These are phyloP conservation scores for Dictyostelium discoideum DNA, from an alignment of 78 protist genomes.

Conservation along the genomic window dicty_2.7 NC_007089.4:2095501-2096000, in stretches of 20 bases:
- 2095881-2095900: conserved; percentile 77
- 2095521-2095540: conserved; percentile 45
- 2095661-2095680: conserved; percentile 45
- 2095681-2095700: conserved; percentile 66
- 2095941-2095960: background rate
- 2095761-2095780: conserved; percentile 77
- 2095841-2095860: conserved; percentile 30
- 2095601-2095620: background rate
- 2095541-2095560: conserved; percentile 26
- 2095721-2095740: conserved; percentile 50
- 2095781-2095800: conserved; percentile 78
- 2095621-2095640: background rate
- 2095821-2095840: conserved; percentile 45
- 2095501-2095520: conserved; percentile 66
- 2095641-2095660: conserved; percentile 30
- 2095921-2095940: background rate
- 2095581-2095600: conserved; percentile 54
- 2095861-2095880: conserved; percentile 78
- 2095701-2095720: conserved; percentile 34
- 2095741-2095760: conserved; percentile 71
- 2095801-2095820: conserved; percentile 61
- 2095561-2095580: conserved; percentile 33
- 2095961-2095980: background rate
- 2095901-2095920: conserved; percentile 31
- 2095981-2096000: background rate